A percentile compares a stretch with the other conserved stretches of the same genome.
Conservation (phyloP, 1,284 basidiomycete species). For the Sporisorium exsertum region DNA sequence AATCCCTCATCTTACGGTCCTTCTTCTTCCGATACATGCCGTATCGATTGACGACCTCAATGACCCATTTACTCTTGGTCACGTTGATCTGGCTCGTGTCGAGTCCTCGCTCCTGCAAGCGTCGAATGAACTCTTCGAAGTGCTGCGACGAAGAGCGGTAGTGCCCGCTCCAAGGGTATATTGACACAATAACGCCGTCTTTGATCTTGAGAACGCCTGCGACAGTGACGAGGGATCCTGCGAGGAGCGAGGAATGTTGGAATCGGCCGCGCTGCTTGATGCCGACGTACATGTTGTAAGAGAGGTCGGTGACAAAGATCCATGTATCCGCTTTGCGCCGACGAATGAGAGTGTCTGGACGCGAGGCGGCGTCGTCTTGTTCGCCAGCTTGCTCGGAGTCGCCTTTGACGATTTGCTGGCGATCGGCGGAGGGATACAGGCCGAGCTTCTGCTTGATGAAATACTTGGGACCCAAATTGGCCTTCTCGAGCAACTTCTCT, state of each 20-base stretch:
- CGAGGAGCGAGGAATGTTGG: constrained; percentile 54
- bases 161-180: constrained; percentile 55
- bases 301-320: constrained; percentile 54
- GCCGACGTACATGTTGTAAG: constrained; percentile 54
- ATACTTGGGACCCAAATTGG: constrained; percentile 50
- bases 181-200: constrained; percentile 52
- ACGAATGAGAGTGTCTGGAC: constrained; percentile 41
- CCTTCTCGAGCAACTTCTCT: constrained; percentile 37
- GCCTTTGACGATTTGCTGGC: constrained; percentile 40
- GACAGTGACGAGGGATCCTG: constrained; percentile 47
- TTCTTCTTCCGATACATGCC: constrained; percentile 53
- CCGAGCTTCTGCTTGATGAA: constrained; percentile 47
- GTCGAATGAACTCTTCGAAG: constrained; percentile 49
- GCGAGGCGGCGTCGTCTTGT: neutral
- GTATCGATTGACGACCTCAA: constrained; percentile 53
- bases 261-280: constrained; percentile 57
- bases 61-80: constrained; percentile 50
- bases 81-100: constrained; percentile 54
- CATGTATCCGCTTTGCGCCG: constrained; percentile 39
- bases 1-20: constrained; percentile 40
- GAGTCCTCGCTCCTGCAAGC: constrained; percentile 41
- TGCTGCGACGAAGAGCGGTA: constrained; percentile 51
- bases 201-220: constrained; percentile 54
- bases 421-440: constrained; percentile 34
- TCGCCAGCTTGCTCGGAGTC: constrained; percentile 4